Evolutionary conservation across 768 basidiomycete species (phyloP), one percentile per base, ranked within the genome.

Genomic region (Tephrocybe rancida): DNA sequence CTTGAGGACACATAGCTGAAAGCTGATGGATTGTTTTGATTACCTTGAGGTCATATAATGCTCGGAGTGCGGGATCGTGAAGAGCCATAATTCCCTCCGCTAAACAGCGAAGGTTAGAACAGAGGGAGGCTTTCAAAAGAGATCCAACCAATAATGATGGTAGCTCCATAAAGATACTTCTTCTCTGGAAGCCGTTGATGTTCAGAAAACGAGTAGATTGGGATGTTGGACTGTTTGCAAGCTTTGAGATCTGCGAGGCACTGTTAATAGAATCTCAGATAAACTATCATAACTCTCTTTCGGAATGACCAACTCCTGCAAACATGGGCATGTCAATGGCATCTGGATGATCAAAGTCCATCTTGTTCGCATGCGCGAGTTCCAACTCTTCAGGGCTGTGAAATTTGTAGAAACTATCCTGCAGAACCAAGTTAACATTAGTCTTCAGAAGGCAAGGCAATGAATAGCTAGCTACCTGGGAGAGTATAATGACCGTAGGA

Each of bases 401-500:
- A 42, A 73, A 72, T 63, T 88, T 92, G 73, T 99, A 99, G 72
- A 98, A 99, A 66, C 91, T 92, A 69, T 98, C 95, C 90, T 95
- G 30, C 29, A 19, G 21, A n/a, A 13, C 21, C 29, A 16, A 13
- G 8, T 37, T 9, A 16, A 4, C 35, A 37, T 16, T 37, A 16
- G 35, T 16, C n/a, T n/a, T 7, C 16, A 8, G 35, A 13, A 4
- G 27, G 18, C 10, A 43, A 44, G 1, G 32, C 16, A 14, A 25
- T 8, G 24, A n/a, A 34, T 39, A 19, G n/a, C 42, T 32, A 44
- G 24, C 35, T 56, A 88, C 90, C 73, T 95, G 93, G 24, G 92
- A 94, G 46, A 99, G 70, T 60, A 99, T 97, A 48, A 96, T 85
- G 32, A 98, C 89, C 43, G 87, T 85, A 4, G 92, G 92, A 37